Evolutionary conservation across 305 asterid species (phyloP), one percentile per base, ranked within the genome.

Genomic region (Nicotiana rustica): DNA sequence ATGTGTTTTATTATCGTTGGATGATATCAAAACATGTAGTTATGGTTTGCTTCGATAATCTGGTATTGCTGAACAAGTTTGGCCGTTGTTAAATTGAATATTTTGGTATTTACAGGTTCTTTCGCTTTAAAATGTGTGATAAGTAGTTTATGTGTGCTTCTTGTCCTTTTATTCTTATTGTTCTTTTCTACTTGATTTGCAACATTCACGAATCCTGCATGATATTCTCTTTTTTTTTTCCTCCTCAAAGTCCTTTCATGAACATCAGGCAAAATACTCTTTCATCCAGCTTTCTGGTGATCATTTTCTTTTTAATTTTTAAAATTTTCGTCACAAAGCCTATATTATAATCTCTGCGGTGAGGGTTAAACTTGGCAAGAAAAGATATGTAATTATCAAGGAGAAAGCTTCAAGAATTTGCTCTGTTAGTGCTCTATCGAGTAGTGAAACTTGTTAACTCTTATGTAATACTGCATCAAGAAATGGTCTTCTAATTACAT

Each of bases 241-340:
- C 8, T 41, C 12, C 14, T 13, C 67, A 61, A 61, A 29, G 14
- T 61, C 33, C 33, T 61, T 61, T 9, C 35, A 19, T 18, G 12
- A 61, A 61, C 67, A 61, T 61, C 52, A 4, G 49, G 67, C 18
- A 52, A 15, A 76, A 66, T 52, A 31, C 0, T 55, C 17, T 8
- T 76, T 29, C 0, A 76, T 76, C 80, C 56, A 76, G 67, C 0
- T 76, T 29, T 76, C 17, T 55, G 31, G 47, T 76, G 80, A 55
- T 76, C 31, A 9, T 31, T 29, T 76, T 17, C 21, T 52, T 55
- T 41, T 4, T 15, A 4, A 3, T 75, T 21, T 49, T 25, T 13
- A 44, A 0, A 25, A 25, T 25, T 25, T 31, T 76, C 31, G 1
- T 64, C 0, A 15, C n/a, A 17, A 17, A 29, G 21, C 4, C 66